Evolutionary conservation across 2,329 filamentous ascomycete genomes (phyloP), one percentile per base, ranked within the genome.

Genomic region (Neonectria hederae): DNA sequence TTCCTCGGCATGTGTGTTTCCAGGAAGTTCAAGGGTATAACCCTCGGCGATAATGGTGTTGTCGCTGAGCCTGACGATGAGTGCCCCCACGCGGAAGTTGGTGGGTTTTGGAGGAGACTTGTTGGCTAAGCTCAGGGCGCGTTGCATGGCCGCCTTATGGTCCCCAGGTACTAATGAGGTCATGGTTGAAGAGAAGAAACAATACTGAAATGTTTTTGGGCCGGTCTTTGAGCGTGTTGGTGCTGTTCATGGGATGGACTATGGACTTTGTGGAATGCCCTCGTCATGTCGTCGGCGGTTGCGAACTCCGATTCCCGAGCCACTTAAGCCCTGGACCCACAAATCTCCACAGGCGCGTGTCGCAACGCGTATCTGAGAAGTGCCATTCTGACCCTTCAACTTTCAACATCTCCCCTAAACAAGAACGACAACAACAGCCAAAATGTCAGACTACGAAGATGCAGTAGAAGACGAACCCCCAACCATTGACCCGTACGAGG

Each of bases 1-100:
- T 81, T 99, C 94, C 77, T 99, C 96, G 4, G 96, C 96, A 76
- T 99, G 96, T 0, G 96, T 98, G 81, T 99, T 99, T 45, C 95
- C 96, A 0, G 89, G 85, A 4, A 94, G 88, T 79, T 99, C 95
- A 63, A 97, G 86, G 0, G 96, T 97, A 81, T 95, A 98, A 59
- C 96, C 95, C 2, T 92, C 92, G 1, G 92, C 87, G 28, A 97
- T 83, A 62, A 97, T 83, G 26, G 80, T 76, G 71, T 89, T 84
- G 38, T 82, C 84, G 45, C 80, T 79, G 14, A 83, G 77, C 62
- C 89, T 84, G 21, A 96, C 85, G 42, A 98, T 84, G n/a, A 97
- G 79, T n/a, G 96, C 96, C 45, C 96, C 96, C 22, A 99, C 94
- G 64, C 95, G 89, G 82, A 94, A 99, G 78, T 98, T 98, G 55